Evolutionary conservation across 345 rosid genomes (phyloP).

Genomic region (Euphorbia tirucalli): DNA sequence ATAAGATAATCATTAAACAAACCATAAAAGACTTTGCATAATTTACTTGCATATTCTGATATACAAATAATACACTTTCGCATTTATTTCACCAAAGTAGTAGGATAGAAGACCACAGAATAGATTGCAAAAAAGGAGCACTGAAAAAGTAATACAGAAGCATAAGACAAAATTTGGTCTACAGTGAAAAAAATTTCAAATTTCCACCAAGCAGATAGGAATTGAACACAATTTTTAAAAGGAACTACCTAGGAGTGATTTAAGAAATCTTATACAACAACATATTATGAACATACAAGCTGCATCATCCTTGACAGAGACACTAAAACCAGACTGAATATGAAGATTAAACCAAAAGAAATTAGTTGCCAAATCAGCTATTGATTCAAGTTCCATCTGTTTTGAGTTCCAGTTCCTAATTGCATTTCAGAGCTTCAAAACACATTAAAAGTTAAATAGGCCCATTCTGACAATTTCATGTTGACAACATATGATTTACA

Average conservation of each 20-base stretch:
- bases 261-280: background rate
- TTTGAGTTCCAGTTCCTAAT: background rate
- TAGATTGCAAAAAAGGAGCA: background rate
- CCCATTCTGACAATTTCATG: background rate
- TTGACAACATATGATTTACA: background rate
- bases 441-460: background rate
- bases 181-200: background rate
- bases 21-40: background rate
- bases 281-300: too few species aligned
- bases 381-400: background rate
- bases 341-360: background rate
- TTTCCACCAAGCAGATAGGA: background rate
- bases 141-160: background rate
- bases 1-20: background rate
- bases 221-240: constrained; percentile 5
- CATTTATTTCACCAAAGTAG: background rate
- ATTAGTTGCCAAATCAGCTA: background rate
- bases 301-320: background rate
- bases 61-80: too few species aligned
- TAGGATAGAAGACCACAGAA: constrained; percentile 1
- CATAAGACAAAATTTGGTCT: background rate
- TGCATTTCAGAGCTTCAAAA: background rate
- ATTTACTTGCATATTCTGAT: too few species aligned
- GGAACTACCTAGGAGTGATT: background rate
- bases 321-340: background rate